These are phyloP conservation scores for Xenoacremonium recifei DNA, from an alignment of 2,329 filamentous ascomycete species.

Conservation along the genomic window DNA sequence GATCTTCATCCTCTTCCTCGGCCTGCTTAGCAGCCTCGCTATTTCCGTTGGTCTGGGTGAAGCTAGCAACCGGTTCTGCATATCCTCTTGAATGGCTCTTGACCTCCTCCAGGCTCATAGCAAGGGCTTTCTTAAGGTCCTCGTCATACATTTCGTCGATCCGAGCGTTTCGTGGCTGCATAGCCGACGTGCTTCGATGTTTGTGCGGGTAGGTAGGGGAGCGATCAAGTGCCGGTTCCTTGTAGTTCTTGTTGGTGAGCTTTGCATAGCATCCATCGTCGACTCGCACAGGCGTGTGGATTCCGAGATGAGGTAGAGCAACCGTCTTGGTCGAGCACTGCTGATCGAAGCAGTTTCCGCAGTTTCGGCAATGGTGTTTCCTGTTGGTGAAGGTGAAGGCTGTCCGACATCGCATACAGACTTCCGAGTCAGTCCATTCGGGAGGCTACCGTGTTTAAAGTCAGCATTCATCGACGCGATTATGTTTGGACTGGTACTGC, in stretches of 20 bases:
- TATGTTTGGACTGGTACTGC: slow-evolving; percentile 32
- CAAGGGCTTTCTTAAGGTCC: slow-evolving; percentile 86
- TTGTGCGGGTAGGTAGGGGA: slow-evolving; percentile 56
- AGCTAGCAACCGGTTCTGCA: slow-evolving; percentile 54
- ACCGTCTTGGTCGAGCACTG: slow-evolving; percentile 89
- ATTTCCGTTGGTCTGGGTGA: slow-evolving; percentile 36
- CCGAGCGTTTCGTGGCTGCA: slow-evolving; percentile 88
- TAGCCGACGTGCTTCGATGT: slow-evolving; percentile 62
- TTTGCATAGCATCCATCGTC: slow-evolving; percentile 95
- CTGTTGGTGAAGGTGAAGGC: slow-evolving; percentile 96
- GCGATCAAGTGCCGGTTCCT: slow-evolving; percentile 45
- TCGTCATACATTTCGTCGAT: slow-evolving; percentile 92
- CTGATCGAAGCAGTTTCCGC: slow-evolving; percentile 95
- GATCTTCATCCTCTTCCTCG: slow-evolving; percentile 87
- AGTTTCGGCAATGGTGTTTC: slow-evolving; percentile 98
- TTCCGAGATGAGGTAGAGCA: slow-evolving; percentile 88
- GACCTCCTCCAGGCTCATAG: slow-evolving; percentile 96
- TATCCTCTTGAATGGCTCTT: slow-evolving; percentile 74
- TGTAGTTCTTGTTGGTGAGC: slow-evolving; percentile 67
- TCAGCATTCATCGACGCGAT: slow-evolving; percentile 6
- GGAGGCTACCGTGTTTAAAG: slow-evolving; percentile 61
- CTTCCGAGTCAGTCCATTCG: slow-evolving; percentile 96
- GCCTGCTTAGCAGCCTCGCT: slow-evolving; percentile 43
- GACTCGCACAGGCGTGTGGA: slow-evolving; percentile 85
- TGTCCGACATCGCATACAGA: slow-evolving; percentile 97